Evolutionary conservation across 176 grass and related monocot genomes (phyloP).

Genomic region (Raddia distichophylla): DNA sequence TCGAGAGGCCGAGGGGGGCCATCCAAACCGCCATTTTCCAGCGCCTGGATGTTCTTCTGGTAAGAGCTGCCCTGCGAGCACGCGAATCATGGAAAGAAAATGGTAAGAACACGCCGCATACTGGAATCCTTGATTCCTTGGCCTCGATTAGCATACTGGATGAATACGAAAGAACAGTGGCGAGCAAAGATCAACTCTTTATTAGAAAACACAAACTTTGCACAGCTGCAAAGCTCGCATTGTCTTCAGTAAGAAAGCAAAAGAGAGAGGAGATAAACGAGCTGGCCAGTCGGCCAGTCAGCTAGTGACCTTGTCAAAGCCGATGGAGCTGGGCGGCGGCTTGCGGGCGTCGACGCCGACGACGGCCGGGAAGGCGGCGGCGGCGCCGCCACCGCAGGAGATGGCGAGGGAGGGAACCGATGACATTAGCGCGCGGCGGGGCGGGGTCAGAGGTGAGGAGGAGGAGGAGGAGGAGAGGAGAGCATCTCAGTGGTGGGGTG

Average conservation of each 20-base stretch:
- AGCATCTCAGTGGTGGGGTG: background rate
- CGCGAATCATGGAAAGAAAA: background rate
- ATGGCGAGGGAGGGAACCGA: constrained; percentile 45
- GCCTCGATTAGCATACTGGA: background rate
- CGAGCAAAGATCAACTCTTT: background rate
- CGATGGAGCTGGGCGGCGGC: constrained; percentile 26
- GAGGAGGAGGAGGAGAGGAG: no score
- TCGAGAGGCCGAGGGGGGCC: constrained; percentile 36
- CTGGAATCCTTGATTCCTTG: background rate
- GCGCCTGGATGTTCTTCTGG: constrained; percentile 25
- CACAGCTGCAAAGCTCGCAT: background rate
- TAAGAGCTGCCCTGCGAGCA: constrained; percentile 38
- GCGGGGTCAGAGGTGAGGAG: no score
- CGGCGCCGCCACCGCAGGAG: constrained; percentile 20
- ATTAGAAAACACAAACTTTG: background rate
- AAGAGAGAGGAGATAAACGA: no score
- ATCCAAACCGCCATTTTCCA: constrained; percentile 29
- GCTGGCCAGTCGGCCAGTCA: background rate
- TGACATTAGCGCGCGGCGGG: constrained; percentile 19
- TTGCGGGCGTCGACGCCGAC: background rate
- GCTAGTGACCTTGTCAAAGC: constrained; percentile 38
- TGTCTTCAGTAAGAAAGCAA: background rate
- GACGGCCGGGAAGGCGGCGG: background rate
- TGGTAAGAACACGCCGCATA: background rate
- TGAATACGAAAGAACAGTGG: background rate